These are phyloP conservation scores for Fusarium albosuccineum DNA, from an alignment of 2,329 filamentous ascomycete species.

Conservation along the genomic window DNA sequence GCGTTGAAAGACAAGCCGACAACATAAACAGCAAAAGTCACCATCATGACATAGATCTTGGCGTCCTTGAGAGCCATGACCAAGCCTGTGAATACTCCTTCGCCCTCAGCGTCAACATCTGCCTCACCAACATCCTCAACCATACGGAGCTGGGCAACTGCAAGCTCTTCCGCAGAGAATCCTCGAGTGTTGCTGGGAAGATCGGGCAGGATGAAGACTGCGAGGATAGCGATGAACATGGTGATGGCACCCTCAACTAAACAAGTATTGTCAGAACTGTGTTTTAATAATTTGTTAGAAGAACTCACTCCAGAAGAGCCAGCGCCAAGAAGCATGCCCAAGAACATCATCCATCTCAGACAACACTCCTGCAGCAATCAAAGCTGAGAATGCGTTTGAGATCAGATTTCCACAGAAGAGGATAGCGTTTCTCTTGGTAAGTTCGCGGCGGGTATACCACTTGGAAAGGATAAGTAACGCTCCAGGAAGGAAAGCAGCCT, in stretches of 20 bases:
- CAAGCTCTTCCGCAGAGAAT: slow-evolving; percentile 69
- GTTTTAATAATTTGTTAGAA: neutral
- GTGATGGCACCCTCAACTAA: slow-evolving; percentile 65
- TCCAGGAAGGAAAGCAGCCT: slow-evolving; percentile 75
- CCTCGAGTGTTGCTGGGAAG: slow-evolving; percentile 68
- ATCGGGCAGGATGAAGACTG: slow-evolving; percentile 66
- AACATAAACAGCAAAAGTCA: slow-evolving; percentile 72
- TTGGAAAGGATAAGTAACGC: slow-evolving; percentile 73
- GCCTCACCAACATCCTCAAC: slow-evolving; percentile 70
- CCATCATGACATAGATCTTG: slow-evolving; percentile 75
- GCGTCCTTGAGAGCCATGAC: slow-evolving; percentile 70
- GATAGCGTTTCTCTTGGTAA: slow-evolving; percentile 67
- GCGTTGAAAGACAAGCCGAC: slow-evolving; percentile 70
- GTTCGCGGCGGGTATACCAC: slow-evolving; percentile 74
- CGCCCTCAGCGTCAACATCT: slow-evolving; percentile 63
- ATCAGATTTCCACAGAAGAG: slow-evolving; percentile 72
- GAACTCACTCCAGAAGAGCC: slow-evolving; percentile 65
- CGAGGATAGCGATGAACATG: slow-evolving; percentile 61
- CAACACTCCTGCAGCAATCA: slow-evolving; percentile 70
- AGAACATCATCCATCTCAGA: slow-evolving; percentile 68
- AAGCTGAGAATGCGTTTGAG: slow-evolving; percentile 70
- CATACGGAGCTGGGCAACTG: slow-evolving; percentile 68
- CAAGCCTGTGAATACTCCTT: slow-evolving; percentile 65
- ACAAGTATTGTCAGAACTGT: too few relatives aligned
- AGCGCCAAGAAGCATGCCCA: slow-evolving; percentile 70